phyloP scores from a whole-genome alignment of 1,284 basidiomycete species.

The Sporisorium exsertum region DNA sequence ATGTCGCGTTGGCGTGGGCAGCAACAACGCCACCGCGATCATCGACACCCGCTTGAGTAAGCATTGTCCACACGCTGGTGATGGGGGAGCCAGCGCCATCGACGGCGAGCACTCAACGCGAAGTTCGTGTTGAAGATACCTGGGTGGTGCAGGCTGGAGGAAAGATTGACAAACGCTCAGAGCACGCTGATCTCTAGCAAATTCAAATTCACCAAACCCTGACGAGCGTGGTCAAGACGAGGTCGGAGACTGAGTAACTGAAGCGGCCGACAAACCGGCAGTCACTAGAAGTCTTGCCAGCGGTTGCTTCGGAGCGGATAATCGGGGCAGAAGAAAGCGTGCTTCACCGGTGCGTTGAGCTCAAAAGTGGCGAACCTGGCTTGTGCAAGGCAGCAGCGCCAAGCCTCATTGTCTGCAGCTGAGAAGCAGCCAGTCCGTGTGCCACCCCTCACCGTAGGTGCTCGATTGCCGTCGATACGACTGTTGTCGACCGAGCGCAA shows the following conservation, averaged over 20 bases:
- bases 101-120: conserved; percentile 1
- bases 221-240: neutral
- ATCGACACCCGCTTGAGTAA: neutral
- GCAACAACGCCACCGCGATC: neutral
- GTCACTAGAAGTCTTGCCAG: too few relatives aligned
- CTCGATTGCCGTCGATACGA: neutral
- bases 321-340: neutral
- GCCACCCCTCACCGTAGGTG: neutral
- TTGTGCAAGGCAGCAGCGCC: conserved; percentile 3
- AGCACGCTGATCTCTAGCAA: neutral
- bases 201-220: neutral
- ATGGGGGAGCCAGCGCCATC: conserved; percentile 4
- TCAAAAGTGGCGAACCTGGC: neutral
- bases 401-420: neutral
- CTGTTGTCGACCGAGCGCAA: neutral
- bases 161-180: neutral
- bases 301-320: neutral
- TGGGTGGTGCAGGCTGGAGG: neutral
- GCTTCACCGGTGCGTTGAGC: neutral
- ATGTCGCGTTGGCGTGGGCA: neutral
- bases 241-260: neutral
- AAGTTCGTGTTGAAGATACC: neutral
- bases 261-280: conserved; percentile 1
- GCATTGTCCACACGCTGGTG: neutral
- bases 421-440: neutral